Evolutionary conservation across 345 rosid genomes (phyloP).

Genomic region (Dipteronia sinensis): DNA sequence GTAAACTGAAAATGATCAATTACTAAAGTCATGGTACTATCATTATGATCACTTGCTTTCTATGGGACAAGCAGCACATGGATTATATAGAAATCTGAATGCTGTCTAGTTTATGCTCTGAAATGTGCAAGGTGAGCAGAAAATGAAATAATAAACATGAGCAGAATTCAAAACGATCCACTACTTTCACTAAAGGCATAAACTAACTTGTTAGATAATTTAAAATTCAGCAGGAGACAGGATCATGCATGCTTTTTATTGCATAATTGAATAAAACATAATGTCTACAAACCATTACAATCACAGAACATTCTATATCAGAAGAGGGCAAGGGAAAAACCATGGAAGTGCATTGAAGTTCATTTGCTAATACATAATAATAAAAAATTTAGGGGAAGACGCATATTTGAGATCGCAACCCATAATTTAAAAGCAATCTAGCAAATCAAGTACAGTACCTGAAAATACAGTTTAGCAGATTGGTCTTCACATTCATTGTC

Average conservation of each 20-base stretch:
- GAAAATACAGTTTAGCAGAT: slow-evolving; percentile 59
- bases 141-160: background rate
- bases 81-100: background rate
- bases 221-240: background rate
- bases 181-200: background rate
- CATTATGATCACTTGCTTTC: background rate
- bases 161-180: background rate
- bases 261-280: background rate
- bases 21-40: background rate
- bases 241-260: background rate
- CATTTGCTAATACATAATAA: background rate
- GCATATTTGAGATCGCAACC: background rate
- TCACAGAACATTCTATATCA: background rate
- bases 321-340: background rate
- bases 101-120: background rate
- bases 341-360: slow-evolving; percentile 7
- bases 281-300: background rate
- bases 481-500: slow-evolving; percentile 40
- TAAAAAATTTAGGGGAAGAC: background rate
- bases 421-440: slow-evolving; percentile 4
- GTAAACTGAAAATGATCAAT: slow-evolving; percentile 7
- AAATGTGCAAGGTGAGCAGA: slow-evolving; percentile 1
- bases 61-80: slow-evolving; percentile 3
- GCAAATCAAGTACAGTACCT: slow-evolving; percentile 48
- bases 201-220: slow-evolving; percentile 1